phyloP scores from a whole-genome alignment of 768 basidiomycete species.

The Leucogyrophana mollusca region DNA sequence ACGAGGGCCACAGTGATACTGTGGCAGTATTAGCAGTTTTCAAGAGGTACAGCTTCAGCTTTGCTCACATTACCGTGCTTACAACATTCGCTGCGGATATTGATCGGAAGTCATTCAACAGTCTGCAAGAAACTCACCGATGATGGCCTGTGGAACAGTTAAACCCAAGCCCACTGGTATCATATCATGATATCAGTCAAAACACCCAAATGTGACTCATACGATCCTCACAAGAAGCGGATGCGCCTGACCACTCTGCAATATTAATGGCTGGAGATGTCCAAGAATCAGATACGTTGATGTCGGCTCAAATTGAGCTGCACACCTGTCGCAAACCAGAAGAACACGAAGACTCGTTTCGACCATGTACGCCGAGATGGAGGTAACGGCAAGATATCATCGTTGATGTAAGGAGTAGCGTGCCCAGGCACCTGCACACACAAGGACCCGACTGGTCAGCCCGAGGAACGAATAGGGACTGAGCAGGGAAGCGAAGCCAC shows the following conservation, averaged over 20 bases:
- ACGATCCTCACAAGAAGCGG: conserved; percentile 21
- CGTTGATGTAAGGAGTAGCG: conserved; percentile 27
- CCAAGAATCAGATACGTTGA: no score
- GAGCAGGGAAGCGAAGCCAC: no score
- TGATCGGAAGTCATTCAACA: no score
- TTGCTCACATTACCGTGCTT: conserved; percentile 7
- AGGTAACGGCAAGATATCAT: conserved; percentile 27
- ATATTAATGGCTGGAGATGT: conserved; percentile 33
- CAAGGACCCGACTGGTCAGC: no score
- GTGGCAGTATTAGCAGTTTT: background rate
- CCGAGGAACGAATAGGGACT: no score
- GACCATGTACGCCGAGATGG: conserved; percentile 27
- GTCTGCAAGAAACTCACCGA: conserved; percentile 18
- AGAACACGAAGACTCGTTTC: conserved; percentile 27
- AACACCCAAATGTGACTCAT: background rate
- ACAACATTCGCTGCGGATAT: conserved; percentile 1
- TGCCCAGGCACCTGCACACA: conserved; percentile 22
- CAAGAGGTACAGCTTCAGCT: background rate
- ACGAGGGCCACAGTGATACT: conserved; percentile 28
- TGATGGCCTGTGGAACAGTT: conserved; percentile 26
- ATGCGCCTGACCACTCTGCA: conserved; percentile 32
- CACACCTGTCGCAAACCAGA: conserved; percentile 32
- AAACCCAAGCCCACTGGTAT: conserved; percentile 26
- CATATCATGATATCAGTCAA: background rate
- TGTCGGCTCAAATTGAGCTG: background rate